A percentile compares a stretch with the other conserved stretches of the same genome.
Conservation (phyloP, 139 green algal species). For the Auxenochlorella protothecoides region DNA sequence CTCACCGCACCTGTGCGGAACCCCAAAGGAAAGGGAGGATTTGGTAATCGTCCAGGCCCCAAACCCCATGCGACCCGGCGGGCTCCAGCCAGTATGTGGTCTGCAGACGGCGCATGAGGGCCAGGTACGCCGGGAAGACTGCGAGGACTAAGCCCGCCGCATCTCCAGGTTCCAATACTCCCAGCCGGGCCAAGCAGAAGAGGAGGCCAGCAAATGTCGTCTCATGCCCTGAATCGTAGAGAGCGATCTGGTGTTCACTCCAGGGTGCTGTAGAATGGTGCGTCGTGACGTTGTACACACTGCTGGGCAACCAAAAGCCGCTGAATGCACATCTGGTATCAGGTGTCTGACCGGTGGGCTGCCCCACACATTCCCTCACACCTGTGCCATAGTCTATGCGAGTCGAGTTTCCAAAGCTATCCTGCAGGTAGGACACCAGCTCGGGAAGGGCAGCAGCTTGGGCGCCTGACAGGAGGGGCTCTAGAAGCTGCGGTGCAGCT, state of each 20-base stretch:
- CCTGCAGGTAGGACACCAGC: constrained; percentile 71
- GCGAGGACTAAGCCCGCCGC: constrained; percentile 21
- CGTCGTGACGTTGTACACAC: not conserved
- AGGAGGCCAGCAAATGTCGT: constrained; percentile 85
- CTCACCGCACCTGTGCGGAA: constrained; percentile 35
- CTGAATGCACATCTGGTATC: not conserved
- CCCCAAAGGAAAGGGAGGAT: constrained; percentile 96
- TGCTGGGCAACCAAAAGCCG: not conserved
- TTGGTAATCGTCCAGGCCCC: constrained; percentile 97
- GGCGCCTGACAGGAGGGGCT: constrained; percentile 29
- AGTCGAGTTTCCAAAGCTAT: constrained; percentile 85
- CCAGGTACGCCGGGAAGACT: constrained; percentile 70
- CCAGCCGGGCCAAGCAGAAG: constrained; percentile 78
- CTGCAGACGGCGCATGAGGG: constrained; percentile 84
- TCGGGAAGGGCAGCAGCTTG: constrained; percentile 41
- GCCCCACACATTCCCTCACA: not conserved
- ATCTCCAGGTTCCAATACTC: constrained; percentile 47
- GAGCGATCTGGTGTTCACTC: no score
- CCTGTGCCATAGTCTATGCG: constrained; percentile 95
- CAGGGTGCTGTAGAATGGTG: no score
- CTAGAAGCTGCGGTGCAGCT: constrained; percentile 25
- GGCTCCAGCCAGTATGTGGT: constrained; percentile 95
- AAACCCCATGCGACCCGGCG: constrained; percentile 89
- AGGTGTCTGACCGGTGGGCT: not conserved
- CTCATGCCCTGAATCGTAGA: constrained; percentile 59